Evolutionary conservation across 371 early-diverging fungal species (phyloP), one percentile per base, ranked within the genome.

Genomic region (Apophysomyces elegans): DNA sequence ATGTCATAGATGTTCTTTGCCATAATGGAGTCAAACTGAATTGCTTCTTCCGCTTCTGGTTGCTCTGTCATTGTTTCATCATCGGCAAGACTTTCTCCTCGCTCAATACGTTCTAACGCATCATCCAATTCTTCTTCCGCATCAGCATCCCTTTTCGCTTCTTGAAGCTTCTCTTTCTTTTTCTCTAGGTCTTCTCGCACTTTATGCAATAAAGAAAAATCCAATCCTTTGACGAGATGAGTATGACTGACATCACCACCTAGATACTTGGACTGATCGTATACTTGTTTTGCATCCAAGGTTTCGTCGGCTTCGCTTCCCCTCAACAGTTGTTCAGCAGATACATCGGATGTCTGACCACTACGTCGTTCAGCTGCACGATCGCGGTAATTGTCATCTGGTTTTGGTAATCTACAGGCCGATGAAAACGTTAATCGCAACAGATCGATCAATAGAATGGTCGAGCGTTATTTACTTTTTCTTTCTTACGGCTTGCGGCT

Each of bases 141-240:
- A 5, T 56, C 58, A 2, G 62, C 32, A 4, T 68, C 70, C 0
- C 66, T 69, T 8, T 65, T 62, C 9, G 61, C 68, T 14, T 60
- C 58, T 12, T 64, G 58, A 2, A 54, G 36, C 5, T 41, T 9
- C 18, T 73, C 58, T 37, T 66, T 62, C 18, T 64, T 67, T 1
- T 35, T 62, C 39, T 32, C 37, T 11, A 72, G 58, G 54, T 82
- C 80, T 43, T 72, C 72, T 16, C 93, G 83, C 5, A 88, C 84
- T 73, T 90, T 89, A 47, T 84, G 77, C 38, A 96, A 72, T 14
- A 96, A 80, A 1, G 92, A 86, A 76, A 79, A 94, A 72, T 96
- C 97, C 12, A 96, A 79, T 13, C 96, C 97, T 63, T 94, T 95
- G 54, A 96, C 97, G 60, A 96, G 76, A 80, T 96, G 96, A 2